Evolutionary conservation across 163 green algal species (phyloP), one percentile per base, ranked within the genome.

Genomic region (Chloromonas sp.): DNA sequence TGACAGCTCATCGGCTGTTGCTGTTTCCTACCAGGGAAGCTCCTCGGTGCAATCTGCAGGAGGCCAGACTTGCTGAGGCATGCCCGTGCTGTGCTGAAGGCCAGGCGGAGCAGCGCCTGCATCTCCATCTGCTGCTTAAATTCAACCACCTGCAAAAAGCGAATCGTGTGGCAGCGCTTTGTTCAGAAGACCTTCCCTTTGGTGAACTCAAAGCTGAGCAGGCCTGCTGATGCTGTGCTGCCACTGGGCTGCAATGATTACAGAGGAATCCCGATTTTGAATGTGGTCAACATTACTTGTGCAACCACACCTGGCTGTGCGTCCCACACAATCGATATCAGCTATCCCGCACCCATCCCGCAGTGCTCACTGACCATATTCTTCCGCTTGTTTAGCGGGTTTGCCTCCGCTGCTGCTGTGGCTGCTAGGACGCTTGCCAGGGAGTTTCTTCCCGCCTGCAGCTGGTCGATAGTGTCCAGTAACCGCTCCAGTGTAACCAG

Each of bases 21-120:
- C 36, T 36, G 36, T 36, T 36, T 36, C 36, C 36, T 36, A 89
- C 86, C 86, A 58, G 84, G 71, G 36, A 88, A 83, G 71, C 82
- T 87, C 5, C 84, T 60, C 71, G 66, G 36, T n/a, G 87, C 87
- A 60, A 88, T 78, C 36, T 85, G 82, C 14, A 80, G 5, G 2
- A 89, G 79, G 74, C 85, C 85, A 36, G 14, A 81, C 74, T 86
- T 82, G 59, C 85, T 86, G 66, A 95, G 84, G 3, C 85, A 88
- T 15, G 90, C 86, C 1, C 92, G 86, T 1, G 89, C 87, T 0
- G 92, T 90, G 58, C 84, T 85, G 60, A 95, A 89, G 1, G 92
- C 91, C 60, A 82, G 86, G 8, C 89, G 87, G 85, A 92, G 87
- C 79, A 92, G 82, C 11, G 85, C 88, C 61, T 77, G 88, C 71